A percentile compares a stretch with the other conserved stretches of the same genome.
Evolutionary conservation across 768 basidiomycete genomes (phyloP).

Genomic region (Steccherinum ochraceum): DNA sequence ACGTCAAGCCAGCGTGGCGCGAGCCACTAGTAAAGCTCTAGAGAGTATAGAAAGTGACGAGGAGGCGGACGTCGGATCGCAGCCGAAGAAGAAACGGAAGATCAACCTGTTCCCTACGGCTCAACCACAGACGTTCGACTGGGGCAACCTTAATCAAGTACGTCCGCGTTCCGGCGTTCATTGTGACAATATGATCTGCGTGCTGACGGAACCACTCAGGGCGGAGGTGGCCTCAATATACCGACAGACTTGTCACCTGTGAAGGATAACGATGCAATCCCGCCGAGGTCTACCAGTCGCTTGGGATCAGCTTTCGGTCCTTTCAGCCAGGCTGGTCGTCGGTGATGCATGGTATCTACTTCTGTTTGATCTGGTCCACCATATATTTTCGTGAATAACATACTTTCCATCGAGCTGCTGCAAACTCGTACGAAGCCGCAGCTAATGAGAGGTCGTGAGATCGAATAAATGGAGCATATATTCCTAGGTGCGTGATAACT

Average conservation of each 20-base stretch:
- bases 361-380: too few relatives aligned
- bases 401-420: too few relatives aligned
- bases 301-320: background rate
- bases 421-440: too few relatives aligned
- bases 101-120: constrained; percentile 52
- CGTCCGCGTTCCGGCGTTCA: constrained; percentile 3
- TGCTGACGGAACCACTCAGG: constrained; percentile 7
- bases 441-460: too few relatives aligned
- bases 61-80: constrained; percentile 23
- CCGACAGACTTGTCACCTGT: constrained; percentile 65
- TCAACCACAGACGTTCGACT: constrained; percentile 36
- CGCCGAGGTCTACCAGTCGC: constrained; percentile 16
- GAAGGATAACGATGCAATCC: constrained; percentile 46
- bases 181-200: too few relatives aligned
- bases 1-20: constrained; percentile 16
- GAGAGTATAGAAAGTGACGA: constrained; percentile 17
- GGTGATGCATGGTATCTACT: too few relatives aligned
- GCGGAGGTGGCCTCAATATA: constrained; percentile 45
- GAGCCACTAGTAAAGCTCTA: constrained; percentile 16
- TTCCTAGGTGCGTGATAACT: background rate
- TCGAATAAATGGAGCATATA: background rate
- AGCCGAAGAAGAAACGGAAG: constrained; percentile 66
- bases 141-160: constrained; percentile 39
- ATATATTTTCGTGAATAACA: too few relatives aligned
- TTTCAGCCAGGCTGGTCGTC: background rate